Evolutionary conservation across 305 asterid species (phyloP).

Genomic region (Rubia tinctorum): DNA sequence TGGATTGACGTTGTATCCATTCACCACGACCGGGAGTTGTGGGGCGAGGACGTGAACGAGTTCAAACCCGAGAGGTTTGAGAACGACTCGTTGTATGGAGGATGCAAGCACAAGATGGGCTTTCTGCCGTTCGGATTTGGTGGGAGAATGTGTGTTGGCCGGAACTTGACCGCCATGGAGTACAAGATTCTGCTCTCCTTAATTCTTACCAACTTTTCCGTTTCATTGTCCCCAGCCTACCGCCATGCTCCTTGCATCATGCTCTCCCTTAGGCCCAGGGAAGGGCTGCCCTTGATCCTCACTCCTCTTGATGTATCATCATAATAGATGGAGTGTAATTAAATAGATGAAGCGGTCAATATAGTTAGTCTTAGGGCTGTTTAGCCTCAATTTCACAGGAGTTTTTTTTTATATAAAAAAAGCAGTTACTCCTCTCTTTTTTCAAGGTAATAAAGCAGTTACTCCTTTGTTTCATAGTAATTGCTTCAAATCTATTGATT

Average conservation of each 20-base stretch:
- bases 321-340: background rate
- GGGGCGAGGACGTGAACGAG: constrained; percentile 82
- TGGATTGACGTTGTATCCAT: constrained; percentile 89
- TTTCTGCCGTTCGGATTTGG: constrained; percentile 88
- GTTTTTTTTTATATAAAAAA: background rate
- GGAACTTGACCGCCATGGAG: constrained; percentile 65
- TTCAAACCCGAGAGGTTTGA: constrained; percentile 77
- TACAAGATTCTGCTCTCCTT: constrained; percentile 57
- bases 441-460: too few relatives aligned
- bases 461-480: too few relatives aligned
- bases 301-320: constrained; percentile 23
- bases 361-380: background rate
- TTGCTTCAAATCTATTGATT: too few relatives aligned
- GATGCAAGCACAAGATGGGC: constrained; percentile 87
- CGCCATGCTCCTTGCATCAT: constrained; percentile 55
- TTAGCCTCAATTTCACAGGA: background rate
- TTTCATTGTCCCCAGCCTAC: constrained; percentile 65
- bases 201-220: constrained; percentile 59
- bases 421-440: too few relatives aligned
- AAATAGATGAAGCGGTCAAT: background rate
- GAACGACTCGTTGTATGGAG: constrained; percentile 38
- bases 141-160: constrained; percentile 88
- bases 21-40: constrained; percentile 62
- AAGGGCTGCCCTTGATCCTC: constrained; percentile 70
- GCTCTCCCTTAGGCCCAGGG: constrained; percentile 76